These are phyloP conservation scores for Arbutus unedo DNA, from an alignment of 148 eudicot species.

Conservation along the genomic window DNA sequence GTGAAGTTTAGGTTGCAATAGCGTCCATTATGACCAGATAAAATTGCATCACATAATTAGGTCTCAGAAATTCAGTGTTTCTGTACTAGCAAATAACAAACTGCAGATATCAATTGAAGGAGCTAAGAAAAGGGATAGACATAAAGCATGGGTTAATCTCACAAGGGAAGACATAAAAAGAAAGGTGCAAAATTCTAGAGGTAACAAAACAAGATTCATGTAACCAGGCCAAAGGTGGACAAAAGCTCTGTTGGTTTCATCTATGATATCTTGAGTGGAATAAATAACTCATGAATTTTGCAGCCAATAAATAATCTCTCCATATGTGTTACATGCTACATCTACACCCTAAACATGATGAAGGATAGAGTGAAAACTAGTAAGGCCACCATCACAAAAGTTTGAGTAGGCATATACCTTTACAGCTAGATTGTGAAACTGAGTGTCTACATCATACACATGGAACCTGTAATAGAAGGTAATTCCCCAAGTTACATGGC, in stretches of 20 bases:
- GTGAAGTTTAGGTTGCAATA: not conserved
- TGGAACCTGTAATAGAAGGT: conserved; percentile 61
- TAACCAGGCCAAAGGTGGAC: not conserved
- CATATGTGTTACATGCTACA: not conserved
- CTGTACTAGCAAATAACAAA: not conserved
- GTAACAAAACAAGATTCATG: not conserved
- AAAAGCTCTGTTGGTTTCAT: not conserved
- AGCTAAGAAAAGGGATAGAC: not conserved
- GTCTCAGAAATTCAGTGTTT: not conserved
- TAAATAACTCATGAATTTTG: not conserved
- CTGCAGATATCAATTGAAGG: not conserved
- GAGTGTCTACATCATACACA: conserved; percentile 89
- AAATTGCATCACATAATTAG: not conserved
- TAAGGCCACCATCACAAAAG: not conserved
- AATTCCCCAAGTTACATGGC: conserved; percentile 21
- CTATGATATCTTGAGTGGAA: not conserved
- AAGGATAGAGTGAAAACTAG: not conserved
- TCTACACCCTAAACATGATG: not conserved
- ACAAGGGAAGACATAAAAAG: not conserved
- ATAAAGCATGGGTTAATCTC: not conserved
- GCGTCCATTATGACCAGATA: too few species aligned
- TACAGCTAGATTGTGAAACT: conserved; percentile 65
- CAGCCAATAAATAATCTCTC: not conserved
- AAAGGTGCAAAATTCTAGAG: not conserved
- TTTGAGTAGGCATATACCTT: conserved; percentile 47